Evolutionary conservation across 2,329 filamentous ascomycete species (phyloP).

Genomic region (Aspergillus tubingensis): DNA sequence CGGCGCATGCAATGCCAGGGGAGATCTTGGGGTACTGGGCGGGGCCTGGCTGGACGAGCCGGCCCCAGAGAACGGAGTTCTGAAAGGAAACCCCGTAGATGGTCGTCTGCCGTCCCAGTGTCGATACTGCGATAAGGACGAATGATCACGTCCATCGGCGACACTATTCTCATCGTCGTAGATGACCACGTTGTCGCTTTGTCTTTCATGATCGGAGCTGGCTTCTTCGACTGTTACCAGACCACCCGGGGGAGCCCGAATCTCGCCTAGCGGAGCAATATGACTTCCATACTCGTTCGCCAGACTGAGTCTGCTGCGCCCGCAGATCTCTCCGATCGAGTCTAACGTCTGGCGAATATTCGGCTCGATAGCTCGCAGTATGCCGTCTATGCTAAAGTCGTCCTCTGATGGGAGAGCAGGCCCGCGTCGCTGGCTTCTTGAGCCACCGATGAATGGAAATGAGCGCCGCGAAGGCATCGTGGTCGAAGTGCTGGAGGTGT

Average conservation of each 20-base stretch:
- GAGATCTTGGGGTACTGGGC: conserved; percentile 16
- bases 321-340: conserved; percentile 65
- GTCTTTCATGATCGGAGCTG: conserved; percentile 39
- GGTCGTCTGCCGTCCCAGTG: conserved; percentile 38
- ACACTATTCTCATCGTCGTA: conserved; percentile 43
- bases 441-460: conserved; percentile 31
- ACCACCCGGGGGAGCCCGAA: conserved; percentile 42
- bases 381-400: conserved; percentile 59
- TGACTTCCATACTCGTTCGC: conserved; percentile 65
- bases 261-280: conserved; percentile 62
- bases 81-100: conserved; percentile 20
- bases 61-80: conserved; percentile 21
- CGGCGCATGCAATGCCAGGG: background rate
- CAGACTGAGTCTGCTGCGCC: conserved; percentile 61
- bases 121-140: conserved; percentile 40
- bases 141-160: conserved; percentile 37
- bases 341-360: conserved; percentile 61
- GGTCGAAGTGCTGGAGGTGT: conserved; percentile 26
- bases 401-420: conserved; percentile 49
- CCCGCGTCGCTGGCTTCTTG: conserved; percentile 24
- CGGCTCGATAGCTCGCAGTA: conserved; percentile 58
- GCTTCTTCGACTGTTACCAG: conserved; percentile 49
- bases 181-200: conserved; percentile 40
- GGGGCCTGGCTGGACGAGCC: conserved; percentile 17
- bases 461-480: conserved; percentile 37